Conservation (phyloP, 805 yeast species). For the Yueomyces sp. region DNA sequence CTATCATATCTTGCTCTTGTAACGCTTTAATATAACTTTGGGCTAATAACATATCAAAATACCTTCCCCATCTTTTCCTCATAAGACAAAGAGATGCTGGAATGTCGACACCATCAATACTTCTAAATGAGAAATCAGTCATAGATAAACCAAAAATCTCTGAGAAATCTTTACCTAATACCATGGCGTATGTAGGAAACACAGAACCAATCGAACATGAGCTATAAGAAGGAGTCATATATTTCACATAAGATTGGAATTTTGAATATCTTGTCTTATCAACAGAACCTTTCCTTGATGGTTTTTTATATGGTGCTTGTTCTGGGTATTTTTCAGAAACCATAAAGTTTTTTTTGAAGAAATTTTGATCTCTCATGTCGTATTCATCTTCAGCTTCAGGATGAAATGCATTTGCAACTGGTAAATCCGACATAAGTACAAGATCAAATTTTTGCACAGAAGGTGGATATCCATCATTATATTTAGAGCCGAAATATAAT, state of each 20-base stretch:
- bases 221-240: constrained; percentile 59
- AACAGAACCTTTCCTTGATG: neutral
- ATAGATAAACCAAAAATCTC: constrained; percentile 50
- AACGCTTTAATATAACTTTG: constrained; percentile 50
- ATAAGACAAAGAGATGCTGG: constrained; percentile 48
- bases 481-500: constrained; percentile 38
- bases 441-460: constrained; percentile 31
- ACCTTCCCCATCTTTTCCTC: constrained; percentile 66
- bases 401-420: constrained; percentile 33
- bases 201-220: constrained; percentile 55
- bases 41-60: constrained; percentile 48
- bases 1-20: constrained; percentile 15
- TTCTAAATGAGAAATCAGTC: constrained; percentile 59
- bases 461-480: constrained; percentile 15
- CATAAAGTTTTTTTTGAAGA: neutral
- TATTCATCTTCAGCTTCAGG: neutral
- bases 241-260: constrained; percentile 61
- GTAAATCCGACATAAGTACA: constrained; percentile 39
- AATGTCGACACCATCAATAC: constrained; percentile 57
- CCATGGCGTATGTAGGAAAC: constrained; percentile 65
- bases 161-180: constrained; percentile 62
- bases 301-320: neutral
- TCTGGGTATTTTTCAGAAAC: neutral
- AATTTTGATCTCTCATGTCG: neutral
- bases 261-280: constrained; percentile 5